These are phyloP conservation scores for Saturnispora serradocipensis DNA, from an alignment of 805 yeast species.

Conservation along the genomic window DNA sequence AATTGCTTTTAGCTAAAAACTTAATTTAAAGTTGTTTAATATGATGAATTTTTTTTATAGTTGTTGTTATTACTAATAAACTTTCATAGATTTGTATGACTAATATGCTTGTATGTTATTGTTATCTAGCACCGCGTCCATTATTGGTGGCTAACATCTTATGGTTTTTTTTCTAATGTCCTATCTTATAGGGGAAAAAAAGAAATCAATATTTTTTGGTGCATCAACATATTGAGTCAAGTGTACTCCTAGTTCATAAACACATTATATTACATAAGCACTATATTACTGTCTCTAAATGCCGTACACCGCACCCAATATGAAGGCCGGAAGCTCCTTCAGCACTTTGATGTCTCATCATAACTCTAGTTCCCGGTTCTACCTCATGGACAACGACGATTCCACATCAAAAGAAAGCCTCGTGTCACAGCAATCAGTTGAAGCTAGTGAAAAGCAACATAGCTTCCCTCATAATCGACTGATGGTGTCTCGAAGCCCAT, in stretches of 20 bases:
- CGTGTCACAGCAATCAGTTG: background rate
- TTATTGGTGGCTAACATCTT: too few species aligned
- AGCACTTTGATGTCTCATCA: constrained; percentile 3
- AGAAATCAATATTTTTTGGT: background rate
- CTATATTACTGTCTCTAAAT: background rate
- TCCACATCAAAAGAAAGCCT: constrained; percentile 11
- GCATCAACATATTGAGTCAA: background rate
- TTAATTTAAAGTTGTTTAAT: constrained; percentile 38
- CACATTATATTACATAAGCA: background rate
- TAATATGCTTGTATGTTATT: background rate
- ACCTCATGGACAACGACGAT: constrained; percentile 10
- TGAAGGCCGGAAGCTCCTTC: constrained; percentile 4
- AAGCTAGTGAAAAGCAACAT: background rate
- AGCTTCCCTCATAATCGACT: constrained; percentile 3
- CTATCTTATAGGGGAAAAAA: background rate
- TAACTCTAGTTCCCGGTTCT: constrained; percentile 8
- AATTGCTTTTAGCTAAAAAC: constrained; percentile 69
- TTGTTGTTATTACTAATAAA: background rate
- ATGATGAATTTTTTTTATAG: background rate
- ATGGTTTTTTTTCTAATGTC: background rate
- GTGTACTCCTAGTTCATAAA: background rate
- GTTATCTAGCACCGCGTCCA: background rate
- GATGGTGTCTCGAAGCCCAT: constrained; percentile 1
- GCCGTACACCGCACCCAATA: constrained; percentile 7
- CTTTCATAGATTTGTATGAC: background rate